phyloP scores from a whole-genome alignment of 495 filamentous ascomycete genomes.

The Neurospora discreta region DNA sequence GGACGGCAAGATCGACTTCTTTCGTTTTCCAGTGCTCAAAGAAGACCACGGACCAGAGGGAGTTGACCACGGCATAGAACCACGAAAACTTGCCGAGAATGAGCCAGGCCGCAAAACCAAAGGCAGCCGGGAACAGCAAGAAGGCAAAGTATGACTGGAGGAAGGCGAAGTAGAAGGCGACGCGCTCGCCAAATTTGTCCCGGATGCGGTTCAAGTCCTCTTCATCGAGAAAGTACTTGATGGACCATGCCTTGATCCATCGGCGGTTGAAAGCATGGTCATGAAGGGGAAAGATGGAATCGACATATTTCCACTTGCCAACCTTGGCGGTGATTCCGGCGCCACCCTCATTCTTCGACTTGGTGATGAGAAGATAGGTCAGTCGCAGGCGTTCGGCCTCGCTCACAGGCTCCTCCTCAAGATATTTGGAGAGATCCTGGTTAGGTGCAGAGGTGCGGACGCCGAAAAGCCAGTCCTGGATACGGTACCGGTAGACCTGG shows the following conservation, averaged over 20 bases:
- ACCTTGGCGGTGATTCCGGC: slow-evolving; percentile 77
- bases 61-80: slow-evolving; percentile 70
- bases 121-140: slow-evolving; percentile 69
- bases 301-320: slow-evolving; percentile 77
- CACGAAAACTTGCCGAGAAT: slow-evolving; percentile 75
- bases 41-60: slow-evolving; percentile 81
- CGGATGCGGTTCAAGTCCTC: slow-evolving; percentile 75
- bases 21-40: slow-evolving; percentile 96
- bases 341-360: slow-evolving; percentile 69
- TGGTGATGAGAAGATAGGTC: slow-evolving; percentile 78
- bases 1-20: slow-evolving; percentile 78
- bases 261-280: slow-evolving; percentile 76
- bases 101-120: slow-evolving; percentile 74
- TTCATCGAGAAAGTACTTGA: slow-evolving; percentile 63
- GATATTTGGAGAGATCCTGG: slow-evolving; percentile 51
- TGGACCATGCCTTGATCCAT: slow-evolving; percentile 85
- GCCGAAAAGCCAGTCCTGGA: slow-evolving; percentile 94
- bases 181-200: slow-evolving; percentile 85
- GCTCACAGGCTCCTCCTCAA: slow-evolving; percentile 58
- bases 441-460: slow-evolving; percentile 71
- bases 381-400: slow-evolving; percentile 84
- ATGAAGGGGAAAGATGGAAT: slow-evolving; percentile 79
- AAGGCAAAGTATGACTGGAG: slow-evolving; percentile 86
- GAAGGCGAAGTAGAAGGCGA: slow-evolving; percentile 96
- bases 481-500: slow-evolving; percentile 60